Evolutionary conservation across 768 basidiomycete genomes (phyloP), one percentile per base, ranked within the genome.

Genomic region (Pleurotus citrinopileatus): DNA sequence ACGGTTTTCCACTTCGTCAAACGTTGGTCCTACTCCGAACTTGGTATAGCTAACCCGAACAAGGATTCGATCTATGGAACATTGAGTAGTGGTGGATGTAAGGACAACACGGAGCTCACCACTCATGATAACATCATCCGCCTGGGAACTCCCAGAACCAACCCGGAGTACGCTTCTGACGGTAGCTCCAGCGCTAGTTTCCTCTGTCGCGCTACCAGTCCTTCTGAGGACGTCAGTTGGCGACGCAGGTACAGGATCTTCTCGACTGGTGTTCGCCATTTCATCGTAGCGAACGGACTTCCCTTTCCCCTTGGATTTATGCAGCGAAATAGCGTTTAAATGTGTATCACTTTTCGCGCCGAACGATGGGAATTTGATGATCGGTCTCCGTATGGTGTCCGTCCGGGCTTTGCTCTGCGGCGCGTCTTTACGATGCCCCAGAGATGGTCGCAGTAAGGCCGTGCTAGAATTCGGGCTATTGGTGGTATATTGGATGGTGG

Each of bases 1-100:
- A 2, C 88, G 83, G 64, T 91, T 81, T 57, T 81, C 73, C 43
- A 69, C 65, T 67, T 91, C 93, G 68, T 89, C 83, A 56, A 89
- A 91, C 29, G 70, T 61, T 4, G 66, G 59, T 9, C 75, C 69
- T 4, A 88, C 57, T 55, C 82, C 81, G 1, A 72, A 71, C 55
- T 79, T 79, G 10, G 83, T 84, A 66, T 87, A 84, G 40, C 80
- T 83, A 1, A 89, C 78, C 54, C 87, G 77, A 25, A 97, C 86
- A 4, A 95, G 78, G 93, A 97, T 95, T 57, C 95, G 80, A 69
- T 96, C 95, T 96, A 64, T 60, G 57, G 45, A 32, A 57, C 36
- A 57, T 66, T 54, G 68, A 36, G 22, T 57, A 57, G 32, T 15
- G 22, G 38, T n/a, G 10, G 26, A 55, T 26, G 61, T 46, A 26